Evolutionary conservation across 2,329 filamentous ascomycete genomes (phyloP).

Genomic region (Monilinia laxa): DNA sequence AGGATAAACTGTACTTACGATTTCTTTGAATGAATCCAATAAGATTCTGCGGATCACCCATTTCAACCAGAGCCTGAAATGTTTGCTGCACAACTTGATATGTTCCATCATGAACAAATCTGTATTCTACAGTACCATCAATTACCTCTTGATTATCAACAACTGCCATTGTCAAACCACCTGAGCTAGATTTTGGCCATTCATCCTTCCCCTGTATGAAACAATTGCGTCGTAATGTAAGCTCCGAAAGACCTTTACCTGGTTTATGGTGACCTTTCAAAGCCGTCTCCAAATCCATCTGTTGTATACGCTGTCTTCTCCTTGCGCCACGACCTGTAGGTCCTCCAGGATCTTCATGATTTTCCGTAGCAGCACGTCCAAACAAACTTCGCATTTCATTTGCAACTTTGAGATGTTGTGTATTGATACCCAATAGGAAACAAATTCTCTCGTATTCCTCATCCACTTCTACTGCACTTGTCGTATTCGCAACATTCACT

Average conservation of each 20-base stretch:
- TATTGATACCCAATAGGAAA: conserved; percentile 60
- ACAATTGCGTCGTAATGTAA: conserved; percentile 61
- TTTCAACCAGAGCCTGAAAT: conserved; percentile 79
- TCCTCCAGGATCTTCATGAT: conserved; percentile 49
- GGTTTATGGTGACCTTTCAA: conserved; percentile 47
- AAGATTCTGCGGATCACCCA: conserved; percentile 79
- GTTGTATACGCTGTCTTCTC: conserved; percentile 45
- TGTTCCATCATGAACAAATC: conserved; percentile 68
- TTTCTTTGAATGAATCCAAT: conserved; percentile 71
- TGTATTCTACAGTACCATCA: conserved; percentile 68
- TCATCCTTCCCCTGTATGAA: conserved; percentile 71
- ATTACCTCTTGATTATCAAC: conserved; percentile 43
- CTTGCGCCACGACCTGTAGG: conserved; percentile 42
- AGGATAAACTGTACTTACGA: conserved; percentile 44
- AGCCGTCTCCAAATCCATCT: conserved; percentile 44
- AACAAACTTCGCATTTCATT: conserved; percentile 88
- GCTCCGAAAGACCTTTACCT: conserved; percentile 56
- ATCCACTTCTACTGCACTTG: conserved; percentile 34
- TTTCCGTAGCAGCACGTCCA: conserved; percentile 61
- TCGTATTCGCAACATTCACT: conserved; percentile 25
- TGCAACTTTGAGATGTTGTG: conserved; percentile 74
- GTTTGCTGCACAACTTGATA: conserved; percentile 74
- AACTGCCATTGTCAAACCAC: conserved; percentile 80
- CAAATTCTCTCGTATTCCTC: conserved; percentile 47
- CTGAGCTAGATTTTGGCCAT: conserved; percentile 68